Evolutionary conservation across 2,329 filamentous ascomycete genomes (phyloP), one percentile per base, ranked within the genome.

Genomic region (Botrytis medusae): DNA sequence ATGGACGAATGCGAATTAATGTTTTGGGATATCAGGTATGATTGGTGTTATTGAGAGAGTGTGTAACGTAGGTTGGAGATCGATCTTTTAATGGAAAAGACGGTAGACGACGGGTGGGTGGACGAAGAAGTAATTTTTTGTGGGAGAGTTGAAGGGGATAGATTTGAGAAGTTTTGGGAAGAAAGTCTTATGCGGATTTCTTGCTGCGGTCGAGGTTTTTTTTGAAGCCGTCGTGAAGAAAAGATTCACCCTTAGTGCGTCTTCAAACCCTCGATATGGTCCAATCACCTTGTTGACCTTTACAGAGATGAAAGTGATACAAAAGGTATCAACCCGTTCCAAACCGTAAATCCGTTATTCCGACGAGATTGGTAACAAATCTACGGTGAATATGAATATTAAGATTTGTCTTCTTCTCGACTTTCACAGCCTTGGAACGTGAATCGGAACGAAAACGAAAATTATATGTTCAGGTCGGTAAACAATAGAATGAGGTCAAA

Each of bases 321-420:
- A n/a, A 67, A 40, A 67, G 32, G 64, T 40, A 54, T 54, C 64
- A 54, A 67, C 8, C 64, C 64, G 64, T 25, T 40, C 64, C 25
- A 29, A 54, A n/a, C 14, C 46, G 64, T 54, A 18, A 40, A 67
- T 2, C 32, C 34, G 64, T 67, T 67, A 8, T 67, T 54, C 44
- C 46, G 64, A 67, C n/a, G 18, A 67, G 22, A 67, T 54, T 67
- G 63, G 44, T 8, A 20, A 54, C 14, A n/a, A 67, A 29, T 67
- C 32, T 40, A 51, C 22, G 63, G 32, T 51, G 25, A n/a, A 37
- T 37, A 20, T 1, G 12, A 46, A 12, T 54, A 40, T 67, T 54
- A 67, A 51, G 44, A 67, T 67, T 37, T n/a, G 63, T 9, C 25
- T 51, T 5, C 37, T 37, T 9, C 37, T 7, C 37, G 22, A n/a